Conservation (phyloP, 2,329 filamentous ascomycete species). For the Cladosporium cucumerinum region DNA sequence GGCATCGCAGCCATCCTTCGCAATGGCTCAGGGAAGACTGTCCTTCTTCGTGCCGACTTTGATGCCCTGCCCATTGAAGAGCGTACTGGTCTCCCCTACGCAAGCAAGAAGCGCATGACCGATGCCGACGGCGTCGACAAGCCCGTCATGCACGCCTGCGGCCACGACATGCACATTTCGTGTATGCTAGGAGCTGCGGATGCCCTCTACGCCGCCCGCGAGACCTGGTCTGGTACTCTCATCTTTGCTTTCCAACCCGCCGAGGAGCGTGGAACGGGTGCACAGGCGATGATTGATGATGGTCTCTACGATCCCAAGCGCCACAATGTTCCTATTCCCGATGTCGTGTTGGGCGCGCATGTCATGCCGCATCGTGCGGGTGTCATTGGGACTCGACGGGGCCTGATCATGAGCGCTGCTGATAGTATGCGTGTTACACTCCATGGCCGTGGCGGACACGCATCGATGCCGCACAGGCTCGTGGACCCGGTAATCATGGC, state of each 20-base stretch:
- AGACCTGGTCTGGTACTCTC: conserved; percentile 60
- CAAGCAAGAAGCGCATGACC: conserved; percentile 49
- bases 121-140: conserved; percentile 46
- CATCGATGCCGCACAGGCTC: conserved; percentile 53
- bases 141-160: conserved; percentile 66
- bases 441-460: conserved; percentile 58
- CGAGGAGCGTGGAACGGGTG: conserved; percentile 62
- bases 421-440: conserved; percentile 49
- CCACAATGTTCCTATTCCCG: conserved; percentile 51
- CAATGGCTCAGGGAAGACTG: conserved; percentile 54
- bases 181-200: conserved; percentile 55
- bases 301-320: conserved; percentile 48
- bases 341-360: conserved; percentile 57
- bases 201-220: conserved; percentile 44
- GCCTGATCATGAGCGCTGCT: conserved; percentile 42
- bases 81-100: conserved; percentile 53
- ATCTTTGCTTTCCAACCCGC: conserved; percentile 65
- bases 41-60: conserved; percentile 61
- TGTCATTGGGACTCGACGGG: conserved; percentile 41
- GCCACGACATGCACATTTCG: conserved; percentile 64
- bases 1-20: conserved; percentile 55
- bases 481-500: conserved; percentile 60
- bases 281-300: conserved; percentile 60
- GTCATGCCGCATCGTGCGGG: conserved; percentile 48
- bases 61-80: conserved; percentile 60